Evolutionary conservation across 129 eudicot species (phyloP), one percentile per base, ranked within the genome.

Genomic region (Glebionis coronaria): DNA sequence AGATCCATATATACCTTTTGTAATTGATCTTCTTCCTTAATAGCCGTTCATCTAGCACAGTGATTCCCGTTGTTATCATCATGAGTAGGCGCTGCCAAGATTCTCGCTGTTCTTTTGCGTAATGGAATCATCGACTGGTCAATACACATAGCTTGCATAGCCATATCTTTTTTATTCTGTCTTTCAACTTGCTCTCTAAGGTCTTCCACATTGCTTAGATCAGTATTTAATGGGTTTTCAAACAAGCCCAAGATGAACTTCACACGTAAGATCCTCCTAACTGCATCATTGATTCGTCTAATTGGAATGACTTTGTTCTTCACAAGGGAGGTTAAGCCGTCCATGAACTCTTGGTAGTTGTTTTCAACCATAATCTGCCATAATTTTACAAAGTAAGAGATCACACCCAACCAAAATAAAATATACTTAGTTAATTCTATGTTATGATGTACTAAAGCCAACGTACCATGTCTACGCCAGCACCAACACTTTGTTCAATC

Each of bases 11-110:
- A n/a, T n/a, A 84, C 95, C 96, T 25, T 66, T 63, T 16, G 84
- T 81, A 14, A 79, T 72, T 9, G 85, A 80, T 58, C 65, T 18
- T 68, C 59, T 72, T 5, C 96, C 96, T 7, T 85, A 87, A 89
- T 92, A 88, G 2, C 76, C 3, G 93, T 85, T 92, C 96, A 88
- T 1, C 96, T 92, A 14, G 93, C 96, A 63, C 93, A 88, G 54
- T 85, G 93, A 44, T 81, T 69, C 5, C 93, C 93, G 55, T 85
- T 68, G 56, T 35, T 1, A 35, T 35, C 42, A 35, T 9, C 42
- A 35, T 35, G 42, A 35, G 42, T 35, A 6, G 42, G 42, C 42
- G 10, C 42, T 35, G 42, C 42, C 42, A 35, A 35, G 10, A 35
- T 35, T 35, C 42, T 35, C 9, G 10, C 42, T 0, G 10, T 35